Conservation (phyloP, 176 grass and related monocot species). For the Musa schizocarpa region DNA sequence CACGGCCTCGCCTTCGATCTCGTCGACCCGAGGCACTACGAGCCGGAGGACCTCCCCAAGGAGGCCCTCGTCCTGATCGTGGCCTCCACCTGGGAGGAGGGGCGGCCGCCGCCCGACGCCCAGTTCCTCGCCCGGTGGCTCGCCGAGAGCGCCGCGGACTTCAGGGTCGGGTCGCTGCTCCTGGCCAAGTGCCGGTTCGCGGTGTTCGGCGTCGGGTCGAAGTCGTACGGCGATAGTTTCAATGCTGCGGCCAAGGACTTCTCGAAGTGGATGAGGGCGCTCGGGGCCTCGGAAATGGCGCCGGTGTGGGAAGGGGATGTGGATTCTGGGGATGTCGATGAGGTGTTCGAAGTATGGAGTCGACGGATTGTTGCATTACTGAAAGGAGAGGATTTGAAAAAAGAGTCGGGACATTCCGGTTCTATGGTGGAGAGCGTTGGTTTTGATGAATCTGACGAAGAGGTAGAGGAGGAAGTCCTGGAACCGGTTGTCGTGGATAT, state of each 20-base stretch:
- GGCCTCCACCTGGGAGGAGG: slow-evolving; percentile 63
- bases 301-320: slow-evolving; percentile 67
- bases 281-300: slow-evolving; percentile 59
- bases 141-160: slow-evolving; percentile 49
- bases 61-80: slow-evolving; percentile 49
- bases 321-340: slow-evolving; percentile 50
- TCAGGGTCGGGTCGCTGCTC: slow-evolving; percentile 56
- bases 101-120: slow-evolving; percentile 38
- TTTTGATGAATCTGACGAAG: slow-evolving; percentile 24
- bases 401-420: slow-evolving; percentile 8
- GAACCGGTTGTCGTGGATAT: slow-evolving; percentile 47
- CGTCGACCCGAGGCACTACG: slow-evolving; percentile 43
- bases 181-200: slow-evolving; percentile 61
- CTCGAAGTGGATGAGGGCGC: slow-evolving; percentile 60
- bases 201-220: slow-evolving; percentile 67
- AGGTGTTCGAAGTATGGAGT: slow-evolving; percentile 54
- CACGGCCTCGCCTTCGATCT: slow-evolving; percentile 25
- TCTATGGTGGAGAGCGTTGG: slow-evolving; percentile 18
- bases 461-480: slow-evolving; percentile 19
- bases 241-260: slow-evolving; percentile 71
- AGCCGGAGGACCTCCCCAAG: slow-evolving; percentile 56
- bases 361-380: slow-evolving; percentile 42
- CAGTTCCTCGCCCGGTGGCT: slow-evolving; percentile 58
- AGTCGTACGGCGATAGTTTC: slow-evolving; percentile 50
- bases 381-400: slow-evolving; percentile 40